phyloP scores from a whole-genome alignment of 192 early-diverging fungal species.

The Mortierella hygrophila region DNA sequence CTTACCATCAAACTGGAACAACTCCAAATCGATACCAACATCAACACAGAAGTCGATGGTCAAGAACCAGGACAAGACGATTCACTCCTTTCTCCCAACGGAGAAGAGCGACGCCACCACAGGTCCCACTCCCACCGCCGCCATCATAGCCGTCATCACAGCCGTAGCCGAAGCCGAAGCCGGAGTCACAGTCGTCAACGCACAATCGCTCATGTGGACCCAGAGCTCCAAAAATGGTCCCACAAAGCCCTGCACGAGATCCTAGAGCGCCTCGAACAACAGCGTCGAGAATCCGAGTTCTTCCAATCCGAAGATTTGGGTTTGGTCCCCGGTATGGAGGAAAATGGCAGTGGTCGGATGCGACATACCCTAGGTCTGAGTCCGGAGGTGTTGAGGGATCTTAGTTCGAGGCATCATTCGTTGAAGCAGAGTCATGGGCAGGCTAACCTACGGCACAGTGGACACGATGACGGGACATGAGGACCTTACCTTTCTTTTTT shows the following conservation, averaged over 20 bases:
- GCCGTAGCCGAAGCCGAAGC: neutral
- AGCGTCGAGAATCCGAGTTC: constrained; percentile 9
- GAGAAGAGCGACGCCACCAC: neutral
- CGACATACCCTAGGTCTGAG: constrained; percentile 9
- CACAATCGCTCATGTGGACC: neutral
- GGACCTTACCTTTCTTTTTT: neutral
- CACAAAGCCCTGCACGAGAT: constrained; percentile 27
- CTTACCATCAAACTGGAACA: constrained; percentile 11
- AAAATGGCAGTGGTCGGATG: constrained; percentile 9
- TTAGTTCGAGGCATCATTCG: neutral
- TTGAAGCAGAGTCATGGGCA: constrained; percentile 28
- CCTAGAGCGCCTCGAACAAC: constrained; percentile 20
- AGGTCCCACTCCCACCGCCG: neutral
- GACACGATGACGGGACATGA: constrained; percentile 1
- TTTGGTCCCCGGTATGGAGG: constrained; percentile 14
- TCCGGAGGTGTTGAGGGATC: constrained; percentile 8
- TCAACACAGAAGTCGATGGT: neutral
- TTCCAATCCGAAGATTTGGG: neutral
- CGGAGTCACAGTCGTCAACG: neutral
- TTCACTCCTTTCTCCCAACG: neutral
- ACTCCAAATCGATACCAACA: neutral
- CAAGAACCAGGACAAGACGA: neutral
- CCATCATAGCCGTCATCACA: neutral
- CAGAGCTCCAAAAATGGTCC: constrained; percentile 17
- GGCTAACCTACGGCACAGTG: constrained; percentile 29